Evolutionary conservation across 1,139 yeast species (phyloP), one percentile per base, ranked within the genome.

Genomic region (Saccharomyces hybrid): DNA sequence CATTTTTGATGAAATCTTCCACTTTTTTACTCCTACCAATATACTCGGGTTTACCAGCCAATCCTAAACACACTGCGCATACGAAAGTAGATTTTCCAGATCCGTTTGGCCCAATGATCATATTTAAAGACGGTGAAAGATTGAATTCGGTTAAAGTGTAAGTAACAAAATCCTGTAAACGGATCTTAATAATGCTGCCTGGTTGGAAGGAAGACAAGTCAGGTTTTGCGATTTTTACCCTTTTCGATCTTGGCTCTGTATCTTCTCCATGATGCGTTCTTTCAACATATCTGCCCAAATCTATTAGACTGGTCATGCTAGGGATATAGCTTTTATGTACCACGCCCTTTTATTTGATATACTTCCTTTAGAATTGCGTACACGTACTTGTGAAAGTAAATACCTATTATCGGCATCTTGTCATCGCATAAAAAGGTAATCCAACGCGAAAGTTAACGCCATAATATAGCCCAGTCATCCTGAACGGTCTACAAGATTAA

Each of bases 71-170:
- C 1, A 93, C 82, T 0, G 98, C 98, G 56, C 97, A 89, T 5
- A 93, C 96, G 62, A 93, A 81, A 0, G 99, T 89, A 50, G 95
- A 84, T 68, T 95, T 95, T 5, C 99, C 99, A 0, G 97, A 83
- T 44, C 99, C 99, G 67, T 95, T 95, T 5, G 99, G 98, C 0
- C 98, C 99, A 54, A 93, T 87, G 56, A 95, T 87, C 88, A 95
- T 83, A 68, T 95, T 95, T 67, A 95, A 75, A 2, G 85, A 78
- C 0, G 98, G 97, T 0, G 95, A 88, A 52, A 91, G 77, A 48
- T 77, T 75, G 69, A 89, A 91, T 67, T 87, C 93, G 0, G 93
- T 87, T 55, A 81, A 75, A 2, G 83, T 73, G 67, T 91, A 91
- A 0, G 97, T 89, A 64, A 95, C 90, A 74, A 91, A 91, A 70